phyloP scores from a whole-genome alignment of 1,139 yeast genomes.

The Hyphopichia pseudoburtonii region DNA sequence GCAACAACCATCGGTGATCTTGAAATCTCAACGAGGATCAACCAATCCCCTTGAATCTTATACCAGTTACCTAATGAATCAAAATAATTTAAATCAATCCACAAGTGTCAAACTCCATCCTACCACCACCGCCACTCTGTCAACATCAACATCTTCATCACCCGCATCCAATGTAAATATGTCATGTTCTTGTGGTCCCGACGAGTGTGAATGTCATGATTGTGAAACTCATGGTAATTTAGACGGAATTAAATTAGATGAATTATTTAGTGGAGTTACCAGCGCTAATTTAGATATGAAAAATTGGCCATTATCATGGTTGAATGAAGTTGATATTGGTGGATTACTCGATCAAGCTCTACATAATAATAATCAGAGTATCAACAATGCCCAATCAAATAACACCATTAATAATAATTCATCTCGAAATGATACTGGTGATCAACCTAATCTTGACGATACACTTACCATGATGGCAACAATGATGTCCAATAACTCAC shows the following conservation, averaged over 20 bases:
- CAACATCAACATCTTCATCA: conserved; percentile 5
- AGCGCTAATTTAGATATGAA: background rate
- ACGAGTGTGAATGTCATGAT: conserved; percentile 50
- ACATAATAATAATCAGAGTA: background rate
- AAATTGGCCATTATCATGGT: background rate
- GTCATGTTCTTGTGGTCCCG: conserved; percentile 44
- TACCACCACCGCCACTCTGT: no score
- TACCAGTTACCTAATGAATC: conserved; percentile 1
- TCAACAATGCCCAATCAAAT: background rate
- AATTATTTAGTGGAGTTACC: conserved; percentile 18
- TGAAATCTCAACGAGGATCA: background rate
- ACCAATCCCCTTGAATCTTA: conserved; percentile 1
- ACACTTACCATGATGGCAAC: background rate
- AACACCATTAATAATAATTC: background rate
- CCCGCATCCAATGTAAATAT: no score
- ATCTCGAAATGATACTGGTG: background rate
- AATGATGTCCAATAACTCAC: background rate
- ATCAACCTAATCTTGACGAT: background rate
- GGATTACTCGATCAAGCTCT: background rate
- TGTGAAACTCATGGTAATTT: conserved; percentile 58
- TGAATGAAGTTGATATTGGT: background rate
- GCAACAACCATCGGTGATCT: background rate
- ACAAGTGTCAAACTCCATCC: no score
- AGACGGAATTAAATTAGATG: conserved; percentile 49
- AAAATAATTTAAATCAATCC: no score